These are phyloP conservation scores for Rhododendron ferrugineum DNA, from an alignment of 148 eudicot genomes.

Conservation along the genomic window DNA sequence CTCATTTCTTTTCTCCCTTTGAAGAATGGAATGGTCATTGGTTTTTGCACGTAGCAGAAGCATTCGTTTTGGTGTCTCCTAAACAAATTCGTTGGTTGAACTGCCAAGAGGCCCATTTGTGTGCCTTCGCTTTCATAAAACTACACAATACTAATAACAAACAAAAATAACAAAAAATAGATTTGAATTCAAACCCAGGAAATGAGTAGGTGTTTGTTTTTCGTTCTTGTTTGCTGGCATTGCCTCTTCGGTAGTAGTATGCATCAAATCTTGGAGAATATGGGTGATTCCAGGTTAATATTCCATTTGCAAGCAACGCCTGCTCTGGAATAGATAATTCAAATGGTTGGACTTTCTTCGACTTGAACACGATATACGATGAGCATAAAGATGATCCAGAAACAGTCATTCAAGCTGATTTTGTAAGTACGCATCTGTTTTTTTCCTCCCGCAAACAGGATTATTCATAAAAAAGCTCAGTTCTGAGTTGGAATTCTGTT, in stretches of 20 bases:
- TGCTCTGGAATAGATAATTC: slow-evolving; percentile 50
- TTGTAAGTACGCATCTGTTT: slow-evolving; percentile 36
- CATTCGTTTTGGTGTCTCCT: not conserved
- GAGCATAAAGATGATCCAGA: slow-evolving; percentile 43
- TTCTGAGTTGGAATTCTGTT: not conserved
- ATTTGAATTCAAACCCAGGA: not conserved
- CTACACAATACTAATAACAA: not conserved
- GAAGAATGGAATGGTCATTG: not conserved
- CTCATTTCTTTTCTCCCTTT: not conserved
- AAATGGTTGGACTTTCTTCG: slow-evolving; percentile 64
- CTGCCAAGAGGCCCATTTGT: not conserved
- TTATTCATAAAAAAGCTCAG: not conserved
- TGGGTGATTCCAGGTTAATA: slow-evolving; percentile 35
- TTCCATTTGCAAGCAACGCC: slow-evolving; percentile 56
- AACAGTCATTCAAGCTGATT: slow-evolving; percentile 57
- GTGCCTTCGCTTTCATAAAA: not conserved
- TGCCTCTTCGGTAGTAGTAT: not conserved
- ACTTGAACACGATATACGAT: slow-evolving; percentile 53
- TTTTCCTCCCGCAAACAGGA: not conserved
- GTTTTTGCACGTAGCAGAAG: not conserved
- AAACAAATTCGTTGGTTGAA: not conserved
- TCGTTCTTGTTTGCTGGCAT: not conserved
- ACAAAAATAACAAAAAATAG: not conserved
- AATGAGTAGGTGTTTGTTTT: not conserved
- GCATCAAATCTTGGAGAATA: not conserved